A percentile compares a stretch with the other conserved stretches of the same genome.
Evolutionary conservation across 768 basidiomycete genomes (phyloP).

Genomic region (Leccinum truebloodii): DNA sequence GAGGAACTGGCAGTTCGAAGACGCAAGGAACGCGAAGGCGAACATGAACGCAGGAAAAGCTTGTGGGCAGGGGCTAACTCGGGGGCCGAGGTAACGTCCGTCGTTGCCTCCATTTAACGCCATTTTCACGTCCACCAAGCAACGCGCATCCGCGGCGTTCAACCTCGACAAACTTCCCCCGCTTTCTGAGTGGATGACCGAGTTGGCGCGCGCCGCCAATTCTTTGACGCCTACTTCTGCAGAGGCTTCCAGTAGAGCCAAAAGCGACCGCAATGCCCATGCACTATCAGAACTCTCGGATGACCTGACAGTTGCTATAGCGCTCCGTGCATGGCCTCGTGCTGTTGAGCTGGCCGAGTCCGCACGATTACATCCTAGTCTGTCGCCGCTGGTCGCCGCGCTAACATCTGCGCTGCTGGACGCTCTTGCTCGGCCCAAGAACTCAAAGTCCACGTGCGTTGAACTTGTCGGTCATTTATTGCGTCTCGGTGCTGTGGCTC

Average conservation of each 20-base stretch:
- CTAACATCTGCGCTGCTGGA: slow-evolving; percentile 70
- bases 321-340: slow-evolving; percentile 84
- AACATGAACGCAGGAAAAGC: slow-evolving; percentile 85
- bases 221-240: slow-evolving; percentile 27
- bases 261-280: slow-evolving; percentile 77
- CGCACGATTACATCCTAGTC: slow-evolving; percentile 67
- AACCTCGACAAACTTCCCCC: slow-evolving; percentile 49
- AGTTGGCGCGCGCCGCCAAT: slow-evolving; percentile 60
- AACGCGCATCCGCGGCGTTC: slow-evolving; percentile 38
- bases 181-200: slow-evolving; percentile 76
- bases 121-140: slow-evolving; percentile 4
- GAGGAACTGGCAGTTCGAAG: slow-evolving; percentile 88
- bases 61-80: slow-evolving; percentile 56
- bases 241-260: slow-evolving; percentile 61
- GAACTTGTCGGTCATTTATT: slow-evolving; percentile 70
- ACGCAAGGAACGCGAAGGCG: slow-evolving; percentile 91
- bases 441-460: slow-evolving; percentile 76
- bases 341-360: slow-evolving; percentile 84
- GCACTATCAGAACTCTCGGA: slow-evolving; percentile 93
- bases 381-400: slow-evolving; percentile 64
- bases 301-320: slow-evolving; percentile 87
- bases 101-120: background rate
- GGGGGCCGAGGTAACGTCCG: slow-evolving; percentile 39
- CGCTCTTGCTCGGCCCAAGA: slow-evolving; percentile 71
- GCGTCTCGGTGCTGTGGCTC: slow-evolving; percentile 66